A percentile compares a stretch with the other conserved stretches of the same genome.
Evolutionary conservation across 495 filamentous ascomycete genomes (phyloP).

Genomic region (Penicillium flavigenum): DNA sequence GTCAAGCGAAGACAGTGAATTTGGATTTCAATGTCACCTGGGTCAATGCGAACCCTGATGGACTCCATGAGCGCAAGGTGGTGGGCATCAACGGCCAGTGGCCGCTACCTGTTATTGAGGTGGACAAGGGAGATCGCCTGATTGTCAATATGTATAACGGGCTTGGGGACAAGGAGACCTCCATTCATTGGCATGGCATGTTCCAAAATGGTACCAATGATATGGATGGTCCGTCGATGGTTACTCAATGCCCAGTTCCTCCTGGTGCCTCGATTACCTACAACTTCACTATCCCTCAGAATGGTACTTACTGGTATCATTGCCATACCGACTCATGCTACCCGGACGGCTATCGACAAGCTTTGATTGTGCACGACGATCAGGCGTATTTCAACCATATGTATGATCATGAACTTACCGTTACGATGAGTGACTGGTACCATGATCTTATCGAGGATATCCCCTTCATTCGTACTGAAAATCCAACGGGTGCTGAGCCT

Average conservation of each 20-base stretch:
- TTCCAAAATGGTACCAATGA: constrained; percentile 65
- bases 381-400: constrained; percentile 56
- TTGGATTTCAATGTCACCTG: constrained; percentile 80
- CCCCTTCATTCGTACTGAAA: constrained; percentile 47
- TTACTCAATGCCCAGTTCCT: constrained; percentile 66
- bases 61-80: constrained; percentile 57
- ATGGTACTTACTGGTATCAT: constrained; percentile 84
- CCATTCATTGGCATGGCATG: constrained; percentile 79
- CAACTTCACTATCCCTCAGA: constrained; percentile 75
- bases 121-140: constrained; percentile 67
- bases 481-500: constrained; percentile 55
- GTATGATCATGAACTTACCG: constrained; percentile 65
- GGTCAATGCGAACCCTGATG: constrained; percentile 81
- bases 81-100: constrained; percentile 84
- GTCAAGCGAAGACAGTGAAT: constrained; percentile 59
- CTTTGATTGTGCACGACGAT: constrained; percentile 70
- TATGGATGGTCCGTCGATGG: constrained; percentile 73
- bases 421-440: constrained; percentile 68
- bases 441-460: constrained; percentile 49
- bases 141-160: constrained; percentile 72
- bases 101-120: constrained; percentile 69
- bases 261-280: constrained; percentile 68
- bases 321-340: constrained; percentile 69
- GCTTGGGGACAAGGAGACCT: constrained; percentile 66
- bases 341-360: constrained; percentile 71